Evolutionary conservation across 169 alveolate species (phyloP).

Genomic region (Theileria orientalis): DNA sequence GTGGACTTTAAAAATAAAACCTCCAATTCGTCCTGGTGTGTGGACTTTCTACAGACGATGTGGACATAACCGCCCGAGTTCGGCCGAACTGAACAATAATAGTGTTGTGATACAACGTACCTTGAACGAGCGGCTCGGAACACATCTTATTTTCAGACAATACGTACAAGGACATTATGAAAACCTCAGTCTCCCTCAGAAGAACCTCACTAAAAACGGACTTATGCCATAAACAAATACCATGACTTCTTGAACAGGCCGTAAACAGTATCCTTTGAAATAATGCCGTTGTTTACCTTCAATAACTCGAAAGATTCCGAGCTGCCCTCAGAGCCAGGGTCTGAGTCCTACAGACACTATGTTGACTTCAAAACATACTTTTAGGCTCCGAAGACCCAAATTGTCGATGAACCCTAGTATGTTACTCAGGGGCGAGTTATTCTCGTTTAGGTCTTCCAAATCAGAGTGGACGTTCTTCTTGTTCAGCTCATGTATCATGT

Average conservation of each 20-base stretch:
- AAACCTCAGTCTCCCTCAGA: not conserved
- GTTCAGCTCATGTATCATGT: conserved; percentile 12
- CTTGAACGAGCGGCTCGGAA: not conserved
- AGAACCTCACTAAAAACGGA: not conserved
- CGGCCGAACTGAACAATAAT: not conserved
- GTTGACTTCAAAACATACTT: not conserved
- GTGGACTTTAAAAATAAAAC: not conserved
- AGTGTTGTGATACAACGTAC: conserved; percentile 2
- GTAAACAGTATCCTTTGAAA: conserved; percentile 17
- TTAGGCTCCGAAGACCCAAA: conserved; percentile 11
- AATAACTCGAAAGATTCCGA: conserved; percentile 1
- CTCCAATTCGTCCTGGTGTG: not conserved
- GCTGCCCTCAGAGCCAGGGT: not conserved
- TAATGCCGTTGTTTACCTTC: conserved; percentile 21
- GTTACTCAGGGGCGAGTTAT: not conserved
- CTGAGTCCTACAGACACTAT: no score
- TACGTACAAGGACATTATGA: conserved; percentile 22
- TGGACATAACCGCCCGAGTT: conserved; percentile 4
- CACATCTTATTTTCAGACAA: not conserved
- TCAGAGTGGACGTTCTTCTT: no score
- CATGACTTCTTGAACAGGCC: conserved; percentile 31
- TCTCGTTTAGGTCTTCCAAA: not conserved
- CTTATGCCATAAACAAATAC: conserved; percentile 1
- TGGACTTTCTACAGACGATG: not conserved
- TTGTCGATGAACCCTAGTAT: conserved; percentile 25